Base-by-base conservation (phyloP, 352 stramenopile species). In the Phytophthora multivora region DNA sequence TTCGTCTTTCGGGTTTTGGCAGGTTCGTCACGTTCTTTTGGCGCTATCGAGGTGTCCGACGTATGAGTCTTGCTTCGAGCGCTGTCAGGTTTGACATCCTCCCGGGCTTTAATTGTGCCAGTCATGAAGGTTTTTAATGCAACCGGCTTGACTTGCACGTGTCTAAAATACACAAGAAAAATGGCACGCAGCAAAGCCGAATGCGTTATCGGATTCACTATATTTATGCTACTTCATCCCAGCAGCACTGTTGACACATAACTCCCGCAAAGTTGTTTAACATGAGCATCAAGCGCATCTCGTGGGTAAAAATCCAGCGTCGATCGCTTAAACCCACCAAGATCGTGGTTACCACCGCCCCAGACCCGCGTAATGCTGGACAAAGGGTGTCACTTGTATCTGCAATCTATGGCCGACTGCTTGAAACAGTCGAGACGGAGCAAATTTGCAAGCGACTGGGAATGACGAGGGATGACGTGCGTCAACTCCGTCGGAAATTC, bases 391-490 rank as follows among this genome's bases (percentile, higher is more conserved):
- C 63, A 6, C 49, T 58, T 28, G 58, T 62, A 6, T 71, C 55
- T 4, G 38, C 30, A n/a, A 46, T 55, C 38, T 69, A 46, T 42
- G 51, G 48, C 18, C 51, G 15, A 23, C 25, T 49, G 30, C 31
- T 85, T 16, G 70, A 80, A 38, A 67, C 18, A 5, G 36, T 50
- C 11, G 73, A 69, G 30, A 48, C 67, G 12, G 68, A 77, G 36
- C 31, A 59, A 12, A 49, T 85, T 28, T 81, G 71, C 25, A 64
- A 55, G n/a, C 47, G 54, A 10, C 50, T 85, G 4, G 73, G 64
- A 23, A 78, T 85, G 68, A 49, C 43, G 8, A 50, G 33, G 1
- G 54, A 64, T 11, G 71, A 85, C 30, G 51, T 85, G 9, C 67
- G 52, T 19, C 45, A 66, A 4, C 55, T 85, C 13, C 63, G 63